phyloP scores from a whole-genome alignment of 78 protist genomes.

The Dictyostelium intermedium region DNA sequence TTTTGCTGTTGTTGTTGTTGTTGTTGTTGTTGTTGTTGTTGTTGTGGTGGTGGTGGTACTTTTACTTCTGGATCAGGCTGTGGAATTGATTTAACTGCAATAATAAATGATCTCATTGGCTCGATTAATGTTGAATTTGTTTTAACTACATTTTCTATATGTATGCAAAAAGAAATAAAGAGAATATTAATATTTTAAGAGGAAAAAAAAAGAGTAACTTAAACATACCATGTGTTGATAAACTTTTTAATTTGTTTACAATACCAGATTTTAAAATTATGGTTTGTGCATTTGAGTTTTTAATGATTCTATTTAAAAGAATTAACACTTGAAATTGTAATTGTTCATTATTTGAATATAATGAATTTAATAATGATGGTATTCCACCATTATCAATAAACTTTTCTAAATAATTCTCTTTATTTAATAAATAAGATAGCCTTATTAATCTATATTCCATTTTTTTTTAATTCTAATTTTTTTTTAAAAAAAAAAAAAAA shows the following conservation, averaged over 20 bases:
- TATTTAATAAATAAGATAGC: background rate
- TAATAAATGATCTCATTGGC: conserved; percentile 35
- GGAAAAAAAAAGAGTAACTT: background rate
- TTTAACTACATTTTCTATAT: conserved; percentile 32
- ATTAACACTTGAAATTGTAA: conserved; percentile 40
- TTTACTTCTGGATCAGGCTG: background rate
- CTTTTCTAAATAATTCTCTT: conserved; percentile 18
- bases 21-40: background rate
- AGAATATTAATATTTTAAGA: background rate
- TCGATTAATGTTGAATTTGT: conserved; percentile 25
- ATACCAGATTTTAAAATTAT: conserved; percentile 41
- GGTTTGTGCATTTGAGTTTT: conserved; percentile 1
- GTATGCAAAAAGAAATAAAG: background rate
- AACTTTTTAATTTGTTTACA: conserved; percentile 55
- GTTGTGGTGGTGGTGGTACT: background rate
- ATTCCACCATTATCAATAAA: conserved; percentile 48
- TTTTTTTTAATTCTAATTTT: background rate
- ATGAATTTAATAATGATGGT: conserved; percentile 32
- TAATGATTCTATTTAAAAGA: conserved; percentile 25
- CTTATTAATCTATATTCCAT: background rate
- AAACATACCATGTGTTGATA: conserved; percentile 53
- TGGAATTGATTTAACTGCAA: conserved; percentile 49
- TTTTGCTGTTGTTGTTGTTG: background rate
- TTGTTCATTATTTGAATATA: conserved; percentile 66
- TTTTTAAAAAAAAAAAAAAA: background rate